Evolutionary conservation across 2,329 filamentous ascomycete genomes (phyloP), one percentile per base, ranked within the genome.

Genomic region (Neonectria ditissima): DNA sequence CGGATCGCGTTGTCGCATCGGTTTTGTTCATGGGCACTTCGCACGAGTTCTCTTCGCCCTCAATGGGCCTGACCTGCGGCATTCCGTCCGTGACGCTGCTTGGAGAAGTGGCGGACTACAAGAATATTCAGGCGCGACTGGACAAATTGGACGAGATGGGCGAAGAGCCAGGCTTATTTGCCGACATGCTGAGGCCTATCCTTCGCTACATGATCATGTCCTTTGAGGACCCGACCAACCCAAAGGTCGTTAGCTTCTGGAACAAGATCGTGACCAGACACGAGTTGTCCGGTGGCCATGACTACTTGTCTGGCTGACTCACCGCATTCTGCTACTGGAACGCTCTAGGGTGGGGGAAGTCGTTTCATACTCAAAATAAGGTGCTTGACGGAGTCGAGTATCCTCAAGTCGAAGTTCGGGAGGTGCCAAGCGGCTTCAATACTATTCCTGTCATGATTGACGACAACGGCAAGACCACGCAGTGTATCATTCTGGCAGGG

Each of bases 61-160:
- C 10, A 2, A 47, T 55, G 16, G 1, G 0, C 1, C 4, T 66
- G 1, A 83, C 80, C 65, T 87, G 84, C 65, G 85, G 85, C 0
- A 75, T 88, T 2, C 86, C 86, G 0, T 80, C 79, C 0, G 83
- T 87, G 0, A 87, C 84, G 0, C 73, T 88, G 2, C 76, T 83
- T 0, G 85, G 86, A 2, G 77, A 82, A 41, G 69, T 76, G 13
- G 59, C 63, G 1, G 85, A 88, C 71, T 88, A 83, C 79, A 68
- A 75, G 22, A 30, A 66, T 2, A 73, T 80, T 1, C 62, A 75
- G 4, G 7, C 18, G 0, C 75, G 77, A 3, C 39, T 84, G 5
- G 76, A 82, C 10, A 78, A 78, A 55, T 66, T 85, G 0, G 45
- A 66, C 0, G 59, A 74, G 1, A 76, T 80, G 14, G 83, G 81